A percentile compares a stretch with the other conserved stretches of the same genome.
Evolutionary conservation across 129 eudicot genomes (phyloP).

Genomic region (Gnaphalium uliginosum): DNA sequence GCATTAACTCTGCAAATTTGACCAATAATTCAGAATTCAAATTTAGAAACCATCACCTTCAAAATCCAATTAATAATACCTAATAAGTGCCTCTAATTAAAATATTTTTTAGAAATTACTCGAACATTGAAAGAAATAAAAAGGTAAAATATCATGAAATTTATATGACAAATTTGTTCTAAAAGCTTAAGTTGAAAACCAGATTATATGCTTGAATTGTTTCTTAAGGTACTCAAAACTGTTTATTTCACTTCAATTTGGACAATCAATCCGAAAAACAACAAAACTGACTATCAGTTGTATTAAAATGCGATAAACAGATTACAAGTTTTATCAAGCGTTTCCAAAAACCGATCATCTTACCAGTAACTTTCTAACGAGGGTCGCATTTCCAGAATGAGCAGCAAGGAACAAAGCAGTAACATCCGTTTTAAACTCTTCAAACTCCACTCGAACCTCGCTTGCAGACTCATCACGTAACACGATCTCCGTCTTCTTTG

Average conservation of each 20-base stretch:
- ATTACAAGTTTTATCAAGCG: background rate
- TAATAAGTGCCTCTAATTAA: background rate
- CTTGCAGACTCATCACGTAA: conserved; percentile 52
- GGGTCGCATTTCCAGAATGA: conserved; percentile 57
- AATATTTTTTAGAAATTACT: background rate
- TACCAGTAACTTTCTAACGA: conserved; percentile 65
- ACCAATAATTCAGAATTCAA: conserved; percentile 21
- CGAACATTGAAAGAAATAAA: background rate
- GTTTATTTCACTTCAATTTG: background rate
- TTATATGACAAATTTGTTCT: background rate
- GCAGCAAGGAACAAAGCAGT: conserved; percentile 78
- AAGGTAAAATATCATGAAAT: background rate
- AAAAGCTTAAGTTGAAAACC: background rate
- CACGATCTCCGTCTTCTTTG: conserved; percentile 58
- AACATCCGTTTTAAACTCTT: conserved; percentile 83
- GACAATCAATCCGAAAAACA: background rate
- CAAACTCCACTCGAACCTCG: conserved; percentile 49
- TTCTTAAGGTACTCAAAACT: background rate
- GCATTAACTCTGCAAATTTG: conserved; percentile 24
- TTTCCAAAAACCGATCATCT: background rate
- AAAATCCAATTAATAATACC: conserved; percentile 16
- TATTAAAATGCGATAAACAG: background rate
- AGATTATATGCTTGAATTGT: background rate
- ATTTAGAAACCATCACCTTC: conserved; percentile 22
- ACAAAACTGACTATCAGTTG: background rate